Base-by-base conservation (phyloP, 495 filamentous ascomycete species). In the Collariella sp. region DNA sequence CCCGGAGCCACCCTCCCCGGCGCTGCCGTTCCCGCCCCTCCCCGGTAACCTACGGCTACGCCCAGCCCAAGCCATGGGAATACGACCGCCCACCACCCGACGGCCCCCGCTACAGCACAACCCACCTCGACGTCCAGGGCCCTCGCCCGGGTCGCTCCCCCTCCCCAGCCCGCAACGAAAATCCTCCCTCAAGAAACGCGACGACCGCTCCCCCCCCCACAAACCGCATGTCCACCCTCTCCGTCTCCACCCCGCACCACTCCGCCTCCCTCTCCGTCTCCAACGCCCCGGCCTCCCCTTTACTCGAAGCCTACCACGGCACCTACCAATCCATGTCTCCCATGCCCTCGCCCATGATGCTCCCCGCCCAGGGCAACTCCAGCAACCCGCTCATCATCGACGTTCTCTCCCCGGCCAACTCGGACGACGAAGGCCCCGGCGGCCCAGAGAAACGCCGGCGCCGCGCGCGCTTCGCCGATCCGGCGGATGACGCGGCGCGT, bases 261-360 rank as follows among this genome's bases (percentile, higher is more conserved):
- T 67, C 70, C 7, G 60, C 67, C 15, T 57, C 55, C 3, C 24
- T 75, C 33, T 75, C 70, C 40, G 67, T 79, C 15, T 65, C 73
- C 38, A 76, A 84, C 7, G 79, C 86, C 10, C 87, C 88, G 2
- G 79, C 83, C 9, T 93, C 87, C 53, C 93, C 93, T 0, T 75
- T 96, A 16, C 78, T 96, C 12, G 93, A 96, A 69, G 85, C 93
- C 1, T 98, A 98, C 70, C 84, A 83, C 54, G 93, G 93, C 7
- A 95, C 90, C 1, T 98, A 94, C 64, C 93, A 98, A 68, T 87
- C 86, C 47, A 88, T 96, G 60, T 95, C 91, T 1, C 91, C 93
- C 2, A 93, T 95, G 88, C 91, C 91, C 0, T 89, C 87, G 1
- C 87, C 91, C 0, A 72, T 78, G 33, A 68, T 80, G 24, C 70